phyloP scores from a whole-genome alignment of 176 grass and related monocot genomes.

The Coix lacrymajobi region DNA sequence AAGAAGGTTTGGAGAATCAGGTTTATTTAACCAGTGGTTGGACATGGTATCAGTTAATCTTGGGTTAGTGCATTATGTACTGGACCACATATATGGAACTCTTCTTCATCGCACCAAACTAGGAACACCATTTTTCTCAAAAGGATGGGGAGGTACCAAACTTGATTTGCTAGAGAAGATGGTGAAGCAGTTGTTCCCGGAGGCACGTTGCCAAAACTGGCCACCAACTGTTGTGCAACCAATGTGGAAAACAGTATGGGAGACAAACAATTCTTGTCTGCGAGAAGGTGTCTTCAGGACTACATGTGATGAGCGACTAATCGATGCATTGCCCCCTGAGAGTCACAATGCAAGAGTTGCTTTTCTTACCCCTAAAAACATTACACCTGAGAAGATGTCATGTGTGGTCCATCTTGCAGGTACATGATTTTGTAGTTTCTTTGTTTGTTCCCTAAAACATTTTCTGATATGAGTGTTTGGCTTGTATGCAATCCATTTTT shows the following conservation, averaged over 20 bases:
- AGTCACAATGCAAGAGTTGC: constrained; percentile 85
- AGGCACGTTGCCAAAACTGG: constrained; percentile 49
- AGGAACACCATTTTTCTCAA: constrained; percentile 91
- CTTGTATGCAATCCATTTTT: constrained; percentile 4
- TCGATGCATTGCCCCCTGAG: constrained; percentile 73
- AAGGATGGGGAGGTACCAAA: constrained; percentile 82
- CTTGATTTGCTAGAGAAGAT: constrained; percentile 81
- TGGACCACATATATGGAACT: constrained; percentile 86
- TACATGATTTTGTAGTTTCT: constrained; percentile 21
- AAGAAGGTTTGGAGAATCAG: neutral
- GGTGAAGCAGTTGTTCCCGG: constrained; percentile 80
- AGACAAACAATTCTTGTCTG: constrained; percentile 70
- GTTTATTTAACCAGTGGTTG: neutral
- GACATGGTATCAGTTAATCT: constrained; percentile 91
- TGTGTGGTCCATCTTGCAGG: constrained; percentile 98
- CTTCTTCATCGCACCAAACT: constrained; percentile 74
- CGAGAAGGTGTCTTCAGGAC: constrained; percentile 79
- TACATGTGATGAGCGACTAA: constrained; percentile 63
- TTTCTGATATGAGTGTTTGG: neutral
- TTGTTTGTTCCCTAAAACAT: constrained; percentile 11
- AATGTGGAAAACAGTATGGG: constrained; percentile 84
- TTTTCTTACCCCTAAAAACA: constrained; percentile 71
- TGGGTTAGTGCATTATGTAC: constrained; percentile 66
- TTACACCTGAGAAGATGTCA: constrained; percentile 73
- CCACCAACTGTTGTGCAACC: constrained; percentile 63